Conservation (phyloP, 495 filamentous ascomycete species). For the Friedmanniomyces simplex region DNA sequence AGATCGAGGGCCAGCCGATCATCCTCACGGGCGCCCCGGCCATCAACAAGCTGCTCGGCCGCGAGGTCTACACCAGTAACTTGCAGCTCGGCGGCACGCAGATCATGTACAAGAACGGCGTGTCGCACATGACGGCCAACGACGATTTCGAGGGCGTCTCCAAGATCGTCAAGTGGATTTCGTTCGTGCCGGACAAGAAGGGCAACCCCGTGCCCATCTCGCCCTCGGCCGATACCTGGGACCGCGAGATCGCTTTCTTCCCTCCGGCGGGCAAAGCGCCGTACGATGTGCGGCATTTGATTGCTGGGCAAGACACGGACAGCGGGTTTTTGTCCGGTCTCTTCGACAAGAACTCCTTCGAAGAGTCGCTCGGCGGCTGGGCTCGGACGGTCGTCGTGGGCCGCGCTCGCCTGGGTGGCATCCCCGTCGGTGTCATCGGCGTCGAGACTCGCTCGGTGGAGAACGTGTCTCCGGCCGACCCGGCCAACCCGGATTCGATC, state of each 20-base stretch:
- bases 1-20: constrained; percentile 98
- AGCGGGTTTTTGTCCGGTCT: constrained; percentile 82
- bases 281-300: constrained; percentile 92
- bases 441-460: constrained; percentile 94
- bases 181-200: constrained; percentile 91
- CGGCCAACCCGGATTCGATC: constrained; percentile 94
- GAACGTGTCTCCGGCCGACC: constrained; percentile 95
- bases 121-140: constrained; percentile 94
- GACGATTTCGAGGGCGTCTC: constrained; percentile 97
- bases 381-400: constrained; percentile 93
- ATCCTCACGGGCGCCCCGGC: constrained; percentile 96
- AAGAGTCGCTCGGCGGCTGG: constrained; percentile 94
- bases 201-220: constrained; percentile 78
- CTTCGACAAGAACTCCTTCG: constrained; percentile 93
- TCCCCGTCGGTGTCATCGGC: constrained; percentile 95
- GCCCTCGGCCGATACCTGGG: constrained; percentile 78
- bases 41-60: constrained; percentile 94
- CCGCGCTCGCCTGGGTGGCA: constrained; percentile 91
- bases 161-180: constrained; percentile 97
- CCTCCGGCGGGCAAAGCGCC: constrained; percentile 68
- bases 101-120: constrained; percentile 99
- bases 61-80: constrained; percentile 98
- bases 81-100: constrained; percentile 97
- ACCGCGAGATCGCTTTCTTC: constrained; percentile 77
- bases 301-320: constrained; percentile 79